phyloP scores from a whole-genome alignment of 1,139 yeast genomes.

The Blastobotrys apis region DNA sequence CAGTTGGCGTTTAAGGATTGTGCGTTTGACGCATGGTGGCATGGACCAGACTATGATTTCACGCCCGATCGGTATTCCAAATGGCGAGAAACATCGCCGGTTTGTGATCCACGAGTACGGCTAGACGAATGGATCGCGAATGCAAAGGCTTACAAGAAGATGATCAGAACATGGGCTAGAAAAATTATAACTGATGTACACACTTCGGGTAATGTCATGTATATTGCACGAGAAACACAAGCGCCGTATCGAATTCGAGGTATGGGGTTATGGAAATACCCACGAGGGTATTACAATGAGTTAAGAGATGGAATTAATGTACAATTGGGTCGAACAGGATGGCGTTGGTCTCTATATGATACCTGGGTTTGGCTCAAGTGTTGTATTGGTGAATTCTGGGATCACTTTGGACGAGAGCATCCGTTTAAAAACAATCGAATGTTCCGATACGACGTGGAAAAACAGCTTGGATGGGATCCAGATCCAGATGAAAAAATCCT shows the following conservation, averaged over 20 bases:
- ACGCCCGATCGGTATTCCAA: slow-evolving; percentile 7
- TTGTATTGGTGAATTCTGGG: slow-evolving; percentile 11
- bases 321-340: background rate
- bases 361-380: slow-evolving; percentile 1
- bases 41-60: slow-evolving; percentile 17
- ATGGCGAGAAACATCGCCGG: slow-evolving; percentile 6
- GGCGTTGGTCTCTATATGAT: background rate
- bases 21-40: slow-evolving; percentile 16
- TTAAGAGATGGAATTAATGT: background rate
- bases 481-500: too few species aligned
- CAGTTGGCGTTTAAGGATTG: slow-evolving; percentile 16
- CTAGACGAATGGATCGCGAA: slow-evolving; percentile 13
- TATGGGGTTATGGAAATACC: background rate
- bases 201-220: background rate
- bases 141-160: slow-evolving; percentile 14
- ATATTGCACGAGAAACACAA: background rate
- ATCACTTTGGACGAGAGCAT: slow-evolving; percentile 14
- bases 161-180: slow-evolving; percentile 17
- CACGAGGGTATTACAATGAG: background rate
- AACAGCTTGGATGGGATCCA: too few species aligned
- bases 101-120: slow-evolving; percentile 15
- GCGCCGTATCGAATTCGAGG: background rate
- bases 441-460: background rate
- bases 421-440: slow-evolving; percentile 14
- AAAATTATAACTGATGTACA: slow-evolving; percentile 5